Base-by-base conservation (phyloP, 2,329 filamentous ascomycete species). In the Dactylellina cionopaga region DNA sequence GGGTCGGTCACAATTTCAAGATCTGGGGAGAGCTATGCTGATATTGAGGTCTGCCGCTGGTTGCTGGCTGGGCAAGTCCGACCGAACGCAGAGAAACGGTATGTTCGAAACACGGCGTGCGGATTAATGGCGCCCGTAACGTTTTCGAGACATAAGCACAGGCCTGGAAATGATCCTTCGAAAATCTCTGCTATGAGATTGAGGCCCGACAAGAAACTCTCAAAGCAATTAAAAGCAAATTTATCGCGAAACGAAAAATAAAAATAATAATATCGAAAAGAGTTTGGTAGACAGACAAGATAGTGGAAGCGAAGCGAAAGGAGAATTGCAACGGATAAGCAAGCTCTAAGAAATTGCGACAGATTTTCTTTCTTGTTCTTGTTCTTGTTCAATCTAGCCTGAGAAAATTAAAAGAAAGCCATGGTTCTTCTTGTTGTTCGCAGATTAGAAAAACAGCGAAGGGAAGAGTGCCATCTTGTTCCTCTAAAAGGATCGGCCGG, bases 41-140 rank as follows among this genome's bases (percentile, higher is more conserved):
- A 24, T 17, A 0, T 17, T 55, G n/a, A 35, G 27, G 46, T 44
- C 15, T 43, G 19, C 25, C 5, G 46, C 10, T 27, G 29, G 22
- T 22, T 15, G n/a, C n/a, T n/a, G n/a, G n/a, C n/a, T n/a, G n/a
- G 31, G 17, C 33, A 55, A 41, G 9, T 31, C 52, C 33, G 52
- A 41, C 33, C 17, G 37, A n/a, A 11, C n/a, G 35, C 19, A 15
- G 43, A n/a, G 37, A 47, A n/a, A 52, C 47, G 49, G 64, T 62
- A 62, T 54, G 27, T 63, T 9, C 58, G 58, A 58, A 64, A 71
- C 66, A 64, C 66, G 58, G 58, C 27, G 56, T 41, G 49, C 43
- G 19, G 52, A 60, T 70, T 62, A 49, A 56, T 62, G 47, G 47
- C 10, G 41, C 11, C 51, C 56, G 65, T 63, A 64, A 71, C 51